Evolutionary conservation across 768 basidiomycete species (phyloP).

Genomic region (Calocera cornea): DNA sequence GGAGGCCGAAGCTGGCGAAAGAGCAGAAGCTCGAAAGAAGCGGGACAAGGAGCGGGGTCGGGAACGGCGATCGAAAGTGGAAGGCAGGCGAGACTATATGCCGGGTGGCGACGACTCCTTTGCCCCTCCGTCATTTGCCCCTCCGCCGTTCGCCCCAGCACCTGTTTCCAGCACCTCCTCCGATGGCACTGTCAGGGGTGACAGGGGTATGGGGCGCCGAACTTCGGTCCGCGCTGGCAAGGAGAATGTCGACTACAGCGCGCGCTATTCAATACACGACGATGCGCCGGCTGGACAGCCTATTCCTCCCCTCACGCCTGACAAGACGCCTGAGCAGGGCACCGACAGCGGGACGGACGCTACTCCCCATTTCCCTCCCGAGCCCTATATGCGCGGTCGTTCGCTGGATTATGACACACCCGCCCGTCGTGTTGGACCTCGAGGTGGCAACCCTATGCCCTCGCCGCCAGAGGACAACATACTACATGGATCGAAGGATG

Average conservation of each 20-base stretch:
- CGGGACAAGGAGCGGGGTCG: constrained; percentile 1
- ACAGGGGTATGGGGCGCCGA: neutral
- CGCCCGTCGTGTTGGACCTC: neutral
- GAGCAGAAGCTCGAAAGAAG: neutral
- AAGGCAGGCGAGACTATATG: neutral
- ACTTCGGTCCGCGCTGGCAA: neutral
- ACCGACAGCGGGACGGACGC: neutral
- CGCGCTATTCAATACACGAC: neutral
- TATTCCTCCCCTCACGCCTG: neutral
- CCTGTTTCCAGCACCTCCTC: neutral
- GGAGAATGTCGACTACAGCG: neutral
- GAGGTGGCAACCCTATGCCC: neutral
- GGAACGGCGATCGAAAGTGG: neutral
- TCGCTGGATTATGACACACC: neutral
- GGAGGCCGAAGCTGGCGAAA: neutral
- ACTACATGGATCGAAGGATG: neutral
- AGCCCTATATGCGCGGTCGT: neutral
- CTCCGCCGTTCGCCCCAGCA: too few relatives aligned
- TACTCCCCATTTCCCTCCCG: neutral
- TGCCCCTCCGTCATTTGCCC: neutral
- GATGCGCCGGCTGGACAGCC: neutral
- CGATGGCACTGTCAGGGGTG: neutral
- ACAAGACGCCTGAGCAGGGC: neutral
- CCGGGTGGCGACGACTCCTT: neutral
- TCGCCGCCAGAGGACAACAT: neutral